These are phyloP conservation scores for Besnoitia besnoiti DNA, from an alignment of 169 alveolate species.

Conservation along the genomic window DNA sequence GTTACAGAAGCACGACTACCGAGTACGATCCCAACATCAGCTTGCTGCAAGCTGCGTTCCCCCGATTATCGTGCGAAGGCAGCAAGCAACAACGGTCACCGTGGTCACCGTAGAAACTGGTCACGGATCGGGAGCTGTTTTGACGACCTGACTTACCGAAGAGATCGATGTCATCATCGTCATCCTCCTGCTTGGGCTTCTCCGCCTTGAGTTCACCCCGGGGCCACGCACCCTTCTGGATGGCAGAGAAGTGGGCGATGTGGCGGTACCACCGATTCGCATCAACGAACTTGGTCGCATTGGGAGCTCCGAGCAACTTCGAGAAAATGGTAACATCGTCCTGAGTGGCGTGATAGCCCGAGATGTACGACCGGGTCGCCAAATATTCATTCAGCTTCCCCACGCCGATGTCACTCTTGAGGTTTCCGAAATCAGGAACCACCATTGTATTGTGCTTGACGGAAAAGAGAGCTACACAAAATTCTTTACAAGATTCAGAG, in stretches of 20 bases:
- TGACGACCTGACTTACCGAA: conserved; percentile 27
- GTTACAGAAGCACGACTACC: no score
- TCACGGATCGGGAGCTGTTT: no score
- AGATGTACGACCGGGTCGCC: conserved; percentile 19
- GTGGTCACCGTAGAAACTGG: no score
- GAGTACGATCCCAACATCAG: no score
- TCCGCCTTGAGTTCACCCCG: not conserved
- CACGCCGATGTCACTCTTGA: conserved; percentile 21
- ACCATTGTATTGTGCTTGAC: not conserved
- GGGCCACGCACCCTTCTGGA: conserved; percentile 24
- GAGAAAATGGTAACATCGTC: not conserved
- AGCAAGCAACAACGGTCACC: no score
- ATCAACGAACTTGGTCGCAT: not conserved
- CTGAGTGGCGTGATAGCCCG: conserved; percentile 32
- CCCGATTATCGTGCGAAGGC: no score
- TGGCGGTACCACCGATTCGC: conserved; percentile 48
- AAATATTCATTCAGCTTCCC: conserved; percentile 35
- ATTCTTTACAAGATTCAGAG: not conserved
- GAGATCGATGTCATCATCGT: conserved; percentile 43
- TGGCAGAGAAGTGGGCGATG: conserved; percentile 2
- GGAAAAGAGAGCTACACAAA: no score
- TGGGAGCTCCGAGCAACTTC: conserved; percentile 38
- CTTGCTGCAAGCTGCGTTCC: no score
- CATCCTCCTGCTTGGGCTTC: conserved; percentile 18
- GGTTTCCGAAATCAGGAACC: conserved; percentile 27